phyloP scores from a whole-genome alignment of 306 rosid species.

The Cicer judaicum region DNA sequence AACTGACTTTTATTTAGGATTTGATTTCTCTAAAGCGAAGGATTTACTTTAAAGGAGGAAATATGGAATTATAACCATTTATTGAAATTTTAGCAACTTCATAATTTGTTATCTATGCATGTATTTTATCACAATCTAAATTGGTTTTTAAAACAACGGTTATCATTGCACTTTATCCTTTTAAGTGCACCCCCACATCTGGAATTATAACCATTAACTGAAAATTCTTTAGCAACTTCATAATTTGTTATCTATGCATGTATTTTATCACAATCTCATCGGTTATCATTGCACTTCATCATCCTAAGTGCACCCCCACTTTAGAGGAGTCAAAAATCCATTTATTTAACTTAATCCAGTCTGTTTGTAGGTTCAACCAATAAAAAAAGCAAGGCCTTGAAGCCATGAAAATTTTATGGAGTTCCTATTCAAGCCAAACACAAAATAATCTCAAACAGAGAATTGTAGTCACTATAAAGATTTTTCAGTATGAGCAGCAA shows the following conservation, averaged over 20 bases:
- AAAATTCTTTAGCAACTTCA: neutral
- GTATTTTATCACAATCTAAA: neutral
- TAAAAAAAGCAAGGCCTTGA: constrained; percentile 7
- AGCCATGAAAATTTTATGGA: neutral
- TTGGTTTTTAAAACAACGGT: neutral
- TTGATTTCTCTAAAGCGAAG: constrained; percentile 16
- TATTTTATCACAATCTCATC: neutral
- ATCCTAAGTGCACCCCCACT: constrained; percentile 1
- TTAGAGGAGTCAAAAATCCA: neutral
- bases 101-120: neutral
- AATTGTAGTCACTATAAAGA: neutral
- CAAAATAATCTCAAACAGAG: neutral
- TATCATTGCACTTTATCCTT: neutral
- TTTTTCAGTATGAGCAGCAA: neutral
- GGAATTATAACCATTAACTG: neutral
- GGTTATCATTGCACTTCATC: neutral
- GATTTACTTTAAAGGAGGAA: neutral
- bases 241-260: neutral
- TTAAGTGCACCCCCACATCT: neutral
- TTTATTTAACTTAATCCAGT: neutral
- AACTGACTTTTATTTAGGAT: constrained; percentile 32
- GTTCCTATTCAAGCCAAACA: neutral
- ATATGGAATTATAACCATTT: neutral
- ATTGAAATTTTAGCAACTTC: neutral
- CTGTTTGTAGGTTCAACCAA: constrained; percentile 30